These are phyloP conservation scores for Phytophthora palmivora DNA, from an alignment of 352 stramenopile species.

Conservation along the genomic window DNA sequence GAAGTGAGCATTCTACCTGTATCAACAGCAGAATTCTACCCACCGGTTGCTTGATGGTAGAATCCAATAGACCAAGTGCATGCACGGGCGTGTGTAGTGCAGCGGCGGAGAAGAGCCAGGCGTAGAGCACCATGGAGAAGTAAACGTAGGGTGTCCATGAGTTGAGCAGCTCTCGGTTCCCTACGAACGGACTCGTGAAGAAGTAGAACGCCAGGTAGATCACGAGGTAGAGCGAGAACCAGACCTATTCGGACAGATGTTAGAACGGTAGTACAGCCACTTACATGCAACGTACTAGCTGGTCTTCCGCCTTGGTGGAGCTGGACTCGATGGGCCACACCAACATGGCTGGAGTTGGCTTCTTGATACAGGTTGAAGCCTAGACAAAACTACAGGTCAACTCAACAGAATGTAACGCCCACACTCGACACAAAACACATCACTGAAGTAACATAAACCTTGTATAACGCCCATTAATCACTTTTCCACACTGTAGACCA, in stretches of 20 bases:
- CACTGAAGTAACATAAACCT: neutral
- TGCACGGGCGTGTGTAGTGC: constrained; percentile 80
- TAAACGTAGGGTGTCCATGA: constrained; percentile 91
- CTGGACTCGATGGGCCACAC: constrained; percentile 25
- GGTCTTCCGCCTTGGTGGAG: constrained; percentile 45
- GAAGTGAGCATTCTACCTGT: neutral
- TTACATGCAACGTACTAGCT: constrained; percentile 36
- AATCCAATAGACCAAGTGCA: constrained; percentile 73
- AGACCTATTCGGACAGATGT: constrained; percentile 55
- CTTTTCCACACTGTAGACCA: neutral
- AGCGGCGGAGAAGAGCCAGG: constrained; percentile 81
- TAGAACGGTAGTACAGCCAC: neutral
- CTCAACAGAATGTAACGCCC: neutral
- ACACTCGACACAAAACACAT: neutral
- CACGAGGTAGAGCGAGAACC: constrained; percentile 82
- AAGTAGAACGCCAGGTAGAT: constrained; percentile 91
- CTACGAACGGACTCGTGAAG: constrained; percentile 89
- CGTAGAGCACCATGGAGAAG: constrained; percentile 87
- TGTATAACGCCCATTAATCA: neutral
- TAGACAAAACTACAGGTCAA: neutral
- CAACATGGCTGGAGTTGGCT: constrained; percentile 14
- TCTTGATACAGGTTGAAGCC: constrained; percentile 16
- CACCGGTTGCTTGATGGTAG: constrained; percentile 87
- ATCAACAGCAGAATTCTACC: constrained; percentile 3
- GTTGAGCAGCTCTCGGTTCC: constrained; percentile 84